Percentiles rank a stretch among this genome's conserved stretches.
Conservation (phyloP, 2,329 filamentous ascomycete species). For the Scedosporium minutisporum region DNA sequence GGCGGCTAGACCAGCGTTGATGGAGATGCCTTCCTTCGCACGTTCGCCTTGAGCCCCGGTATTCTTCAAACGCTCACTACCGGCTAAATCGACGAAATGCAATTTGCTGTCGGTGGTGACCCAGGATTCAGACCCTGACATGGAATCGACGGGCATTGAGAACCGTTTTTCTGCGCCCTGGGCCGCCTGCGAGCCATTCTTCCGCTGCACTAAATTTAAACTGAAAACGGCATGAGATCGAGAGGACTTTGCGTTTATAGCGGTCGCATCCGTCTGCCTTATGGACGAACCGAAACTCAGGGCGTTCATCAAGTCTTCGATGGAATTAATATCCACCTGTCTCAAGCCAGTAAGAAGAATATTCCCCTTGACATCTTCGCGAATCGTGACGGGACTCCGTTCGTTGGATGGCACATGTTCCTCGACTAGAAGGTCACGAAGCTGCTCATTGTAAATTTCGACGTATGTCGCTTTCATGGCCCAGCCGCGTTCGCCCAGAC, state of each 20-base stretch:
- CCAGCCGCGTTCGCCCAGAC: slow-evolving; percentile 67
- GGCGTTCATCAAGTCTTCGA: slow-evolving; percentile 81
- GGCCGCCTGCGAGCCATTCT: slow-evolving; percentile 42
- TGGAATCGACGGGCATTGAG: slow-evolving; percentile 75
- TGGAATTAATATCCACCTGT: slow-evolving; percentile 80
- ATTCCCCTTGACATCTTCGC: slow-evolving; percentile 88
- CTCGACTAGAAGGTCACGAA: slow-evolving; percentile 79
- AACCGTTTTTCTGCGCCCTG: slow-evolving; percentile 68
- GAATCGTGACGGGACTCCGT: slow-evolving; percentile 73
- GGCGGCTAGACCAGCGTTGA: slow-evolving; percentile 90
- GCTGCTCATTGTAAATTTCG: slow-evolving; percentile 94
- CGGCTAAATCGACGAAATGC: slow-evolving; percentile 95
- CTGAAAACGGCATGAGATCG: slow-evolving; percentile 97
- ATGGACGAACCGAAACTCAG: slow-evolving; percentile 90
- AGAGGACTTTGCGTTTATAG: slow-evolving; percentile 94
- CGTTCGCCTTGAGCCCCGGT: slow-evolving; percentile 91
- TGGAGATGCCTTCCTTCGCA: slow-evolving; percentile 93
- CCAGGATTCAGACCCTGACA: slow-evolving; percentile 58
- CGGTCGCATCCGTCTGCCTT: slow-evolving; percentile 91
- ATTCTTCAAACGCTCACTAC: slow-evolving; percentile 94
- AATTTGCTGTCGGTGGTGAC: slow-evolving; percentile 95
- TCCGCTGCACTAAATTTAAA: slow-evolving; percentile 83
- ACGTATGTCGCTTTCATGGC: slow-evolving; percentile 89
- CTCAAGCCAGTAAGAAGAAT: slow-evolving; percentile 87
- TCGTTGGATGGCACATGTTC: slow-evolving; percentile 62